Evolutionary conservation across 805 yeast genomes (phyloP).

Genomic region (Torulaspora gathmanii): DNA sequence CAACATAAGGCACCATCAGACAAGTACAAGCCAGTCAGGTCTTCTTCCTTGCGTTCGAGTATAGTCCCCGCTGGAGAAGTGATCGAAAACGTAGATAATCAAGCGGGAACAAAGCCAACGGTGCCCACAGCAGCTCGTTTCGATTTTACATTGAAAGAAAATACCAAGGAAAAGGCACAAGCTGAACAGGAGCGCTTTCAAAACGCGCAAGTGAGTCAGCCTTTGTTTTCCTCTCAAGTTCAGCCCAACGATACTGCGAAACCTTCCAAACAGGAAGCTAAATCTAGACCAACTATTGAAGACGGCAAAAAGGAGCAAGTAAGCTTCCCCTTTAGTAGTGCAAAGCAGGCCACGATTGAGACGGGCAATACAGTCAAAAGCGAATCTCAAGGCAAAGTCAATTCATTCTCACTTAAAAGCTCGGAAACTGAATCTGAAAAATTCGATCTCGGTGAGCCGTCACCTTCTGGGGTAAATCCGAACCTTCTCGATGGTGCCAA

Average conservation of each 20-base stretch:
- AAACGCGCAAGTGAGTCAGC: too few relatives aligned
- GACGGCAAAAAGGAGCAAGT: background rate
- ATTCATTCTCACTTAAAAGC: background rate
- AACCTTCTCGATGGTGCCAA: slow-evolving; percentile 17
- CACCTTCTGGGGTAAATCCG: slow-evolving; percentile 17
- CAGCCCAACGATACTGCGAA: too few relatives aligned
- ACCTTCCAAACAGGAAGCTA: background rate
- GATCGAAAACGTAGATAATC: slow-evolving; percentile 3
- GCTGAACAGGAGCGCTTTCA: background rate
- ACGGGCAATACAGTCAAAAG: background rate
- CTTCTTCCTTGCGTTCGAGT: slow-evolving; percentile 38
- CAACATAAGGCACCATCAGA: slow-evolving; percentile 17
- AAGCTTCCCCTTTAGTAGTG: background rate
- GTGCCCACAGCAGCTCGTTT: slow-evolving; percentile 6
- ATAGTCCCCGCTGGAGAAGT: slow-evolving; percentile 26
- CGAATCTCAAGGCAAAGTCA: background rate
- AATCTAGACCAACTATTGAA: background rate
- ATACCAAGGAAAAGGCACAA: background rate
- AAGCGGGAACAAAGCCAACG: background rate
- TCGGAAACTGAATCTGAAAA: background rate
- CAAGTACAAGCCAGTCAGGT: slow-evolving; percentile 37
- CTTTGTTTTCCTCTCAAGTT: too few relatives aligned
- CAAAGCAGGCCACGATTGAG: background rate
- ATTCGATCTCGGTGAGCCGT: slow-evolving; percentile 22
- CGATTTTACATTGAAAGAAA: background rate